These are phyloP conservation scores for Ganoderma resinaceum DNA, from an alignment of 1,284 basidiomycete genomes.

Conservation along the genomic window DNA sequence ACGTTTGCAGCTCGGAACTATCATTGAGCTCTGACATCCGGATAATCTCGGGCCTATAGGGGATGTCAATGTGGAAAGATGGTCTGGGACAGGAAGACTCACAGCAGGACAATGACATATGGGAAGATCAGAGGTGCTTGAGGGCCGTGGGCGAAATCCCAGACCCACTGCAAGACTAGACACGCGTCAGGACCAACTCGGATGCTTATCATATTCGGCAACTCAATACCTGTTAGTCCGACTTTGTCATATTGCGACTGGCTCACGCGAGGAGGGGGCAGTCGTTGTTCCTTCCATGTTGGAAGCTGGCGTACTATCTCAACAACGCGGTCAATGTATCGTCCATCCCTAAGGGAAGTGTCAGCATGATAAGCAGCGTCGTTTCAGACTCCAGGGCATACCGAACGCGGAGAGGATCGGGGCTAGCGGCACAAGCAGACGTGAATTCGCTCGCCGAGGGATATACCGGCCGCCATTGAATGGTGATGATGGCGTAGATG, in stretches of 20 bases:
- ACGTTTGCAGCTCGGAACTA: conserved; percentile 74
- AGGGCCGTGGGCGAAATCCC: conserved; percentile 74
- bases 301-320: conserved; percentile 65
- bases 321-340: conserved; percentile 63
- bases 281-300: conserved; percentile 74
- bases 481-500: conserved; percentile 66
- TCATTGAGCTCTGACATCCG: conserved; percentile 85
- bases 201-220: background rate
- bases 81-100: conserved; percentile 38
- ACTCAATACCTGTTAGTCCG: conserved; percentile 71
- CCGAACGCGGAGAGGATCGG: conserved; percentile 75
- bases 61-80: conserved; percentile 4
- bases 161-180: conserved; percentile 81
- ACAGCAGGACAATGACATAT: conserved; percentile 81
- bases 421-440: conserved; percentile 60
- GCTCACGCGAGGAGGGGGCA: conserved; percentile 84
- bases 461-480: conserved; percentile 82
- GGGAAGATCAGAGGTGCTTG: conserved; percentile 75
- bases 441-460: conserved; percentile 72
- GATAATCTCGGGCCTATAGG: conserved; percentile 72
- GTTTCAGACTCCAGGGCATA: conserved; percentile 35
- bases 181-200: conserved; percentile 25
- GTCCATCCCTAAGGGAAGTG: conserved; percentile 53
- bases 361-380: background rate
- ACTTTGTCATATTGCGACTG: conserved; percentile 91